These are phyloP conservation scores for Boletus rufocinnamomeus DNA, from an alignment of 768 basidiomycete genomes.

Conservation along the genomic window DNA sequence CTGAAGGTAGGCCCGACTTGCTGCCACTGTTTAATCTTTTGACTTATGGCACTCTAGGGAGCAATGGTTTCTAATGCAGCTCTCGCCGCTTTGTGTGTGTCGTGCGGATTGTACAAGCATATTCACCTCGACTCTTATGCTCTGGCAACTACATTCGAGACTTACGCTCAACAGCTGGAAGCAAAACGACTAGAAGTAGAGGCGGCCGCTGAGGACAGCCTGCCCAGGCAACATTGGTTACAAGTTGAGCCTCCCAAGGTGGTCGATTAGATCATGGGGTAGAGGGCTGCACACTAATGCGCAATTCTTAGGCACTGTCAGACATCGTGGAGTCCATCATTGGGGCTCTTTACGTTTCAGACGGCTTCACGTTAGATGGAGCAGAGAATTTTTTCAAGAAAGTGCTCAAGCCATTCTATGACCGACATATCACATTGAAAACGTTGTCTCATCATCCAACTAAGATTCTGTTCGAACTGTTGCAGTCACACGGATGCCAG, in stretches of 20 bases:
- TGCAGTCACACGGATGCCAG: constrained; percentile 73
- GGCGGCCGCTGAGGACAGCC: constrained; percentile 50
- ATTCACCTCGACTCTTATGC: constrained; percentile 58
- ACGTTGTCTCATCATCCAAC: constrained; percentile 79
- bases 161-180: constrained; percentile 53
- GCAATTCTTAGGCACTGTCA: constrained; percentile 59
- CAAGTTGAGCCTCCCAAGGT: constrained; percentile 81
- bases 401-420: constrained; percentile 75
- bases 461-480: constrained; percentile 68
- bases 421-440: constrained; percentile 70
- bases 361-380: constrained; percentile 63
- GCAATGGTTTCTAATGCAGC: constrained; percentile 86
- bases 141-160: constrained; percentile 50
- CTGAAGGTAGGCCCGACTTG: constrained; percentile 55
- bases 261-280: constrained; percentile 10
- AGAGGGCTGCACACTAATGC: constrained; percentile 6
- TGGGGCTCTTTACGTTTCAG: constrained; percentile 79
- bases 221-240: constrained; percentile 75
- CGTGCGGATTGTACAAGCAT: constrained; percentile 62
- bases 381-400: constrained; percentile 65
- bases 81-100: constrained; percentile 74
- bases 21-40: not conserved
- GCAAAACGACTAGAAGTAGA: constrained; percentile 49
- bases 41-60: constrained; percentile 45
- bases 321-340: constrained; percentile 80